Conservation (phyloP, 176 grass and related monocot genomes). For the Dactylis glomerata region DNA sequence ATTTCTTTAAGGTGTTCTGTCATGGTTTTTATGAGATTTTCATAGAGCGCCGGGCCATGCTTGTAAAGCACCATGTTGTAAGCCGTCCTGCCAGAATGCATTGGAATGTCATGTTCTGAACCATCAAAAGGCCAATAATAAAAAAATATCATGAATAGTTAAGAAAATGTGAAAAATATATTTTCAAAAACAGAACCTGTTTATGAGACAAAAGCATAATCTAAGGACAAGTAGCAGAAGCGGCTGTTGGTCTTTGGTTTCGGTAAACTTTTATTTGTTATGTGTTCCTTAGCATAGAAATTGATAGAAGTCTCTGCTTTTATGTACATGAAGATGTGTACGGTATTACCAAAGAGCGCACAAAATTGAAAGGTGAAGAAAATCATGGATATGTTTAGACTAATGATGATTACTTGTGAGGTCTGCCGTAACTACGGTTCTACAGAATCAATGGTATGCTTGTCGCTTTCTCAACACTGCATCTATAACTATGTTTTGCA, state of each 20-base stretch:
- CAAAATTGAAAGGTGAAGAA: slow-evolving; percentile 1
- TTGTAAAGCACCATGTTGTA: slow-evolving; percentile 22
- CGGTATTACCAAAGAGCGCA: slow-evolving; percentile 18
- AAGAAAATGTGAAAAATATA: background rate
- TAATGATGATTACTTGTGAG: background rate
- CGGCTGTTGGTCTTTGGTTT: background rate
- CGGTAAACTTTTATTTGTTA: background rate
- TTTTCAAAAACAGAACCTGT: background rate
- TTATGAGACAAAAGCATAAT: background rate
- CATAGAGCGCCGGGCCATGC: background rate
- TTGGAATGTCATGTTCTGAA: slow-evolving; percentile 6
- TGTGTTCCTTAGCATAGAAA: background rate
- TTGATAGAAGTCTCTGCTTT: background rate
- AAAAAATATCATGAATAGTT: slow-evolving; percentile 2
- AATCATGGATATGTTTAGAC: background rate
- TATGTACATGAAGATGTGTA: background rate
- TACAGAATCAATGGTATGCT: background rate
- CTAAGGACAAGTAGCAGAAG: background rate
- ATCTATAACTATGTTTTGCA: background rate
- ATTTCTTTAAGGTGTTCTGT: slow-evolving; percentile 3
- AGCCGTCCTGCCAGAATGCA: slow-evolving; percentile 5
- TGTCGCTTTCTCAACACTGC: background rate
- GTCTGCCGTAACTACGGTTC: background rate
- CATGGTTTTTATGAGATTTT: background rate
- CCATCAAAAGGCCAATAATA: background rate